Conservation (phyloP, 208 protist species). For the Leishmania gerbilli region DNA sequence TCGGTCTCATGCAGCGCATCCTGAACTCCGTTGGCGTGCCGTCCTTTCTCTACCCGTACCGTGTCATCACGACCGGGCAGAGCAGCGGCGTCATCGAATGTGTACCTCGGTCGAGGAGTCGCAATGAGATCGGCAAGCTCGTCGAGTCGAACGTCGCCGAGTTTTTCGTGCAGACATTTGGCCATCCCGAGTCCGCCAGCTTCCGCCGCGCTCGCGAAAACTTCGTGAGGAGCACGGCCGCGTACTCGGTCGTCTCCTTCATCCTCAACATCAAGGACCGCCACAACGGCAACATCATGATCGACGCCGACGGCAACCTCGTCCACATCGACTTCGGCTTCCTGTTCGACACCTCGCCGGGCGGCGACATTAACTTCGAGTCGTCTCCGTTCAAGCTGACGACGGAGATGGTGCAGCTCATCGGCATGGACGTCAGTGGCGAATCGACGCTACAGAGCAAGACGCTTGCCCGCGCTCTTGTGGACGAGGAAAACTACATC, state of each 20-base stretch:
- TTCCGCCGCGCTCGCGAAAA: conserved; percentile 90
- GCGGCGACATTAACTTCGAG: conserved; percentile 95
- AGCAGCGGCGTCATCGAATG: conserved; percentile 93
- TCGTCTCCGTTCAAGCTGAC: conserved; percentile 94
- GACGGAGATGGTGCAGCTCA: conserved; percentile 92
- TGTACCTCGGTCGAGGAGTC: conserved; percentile 84
- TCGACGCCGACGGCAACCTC: conserved; percentile 91
- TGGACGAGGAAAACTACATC: conserved; percentile 86
- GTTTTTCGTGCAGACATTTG: conserved; percentile 94
- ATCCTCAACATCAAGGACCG: conserved; percentile 96
- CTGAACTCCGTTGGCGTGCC: conserved; percentile 79
- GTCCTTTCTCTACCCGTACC: conserved; percentile 93
- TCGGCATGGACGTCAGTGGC: conserved; percentile 78
- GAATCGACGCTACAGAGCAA: conserved; percentile 56
- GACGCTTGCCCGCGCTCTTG: conserved; percentile 62
- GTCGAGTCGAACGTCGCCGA: conserved; percentile 88
- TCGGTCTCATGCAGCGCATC: conserved; percentile 86
- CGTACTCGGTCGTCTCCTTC: conserved; percentile 95
- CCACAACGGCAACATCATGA: conserved; percentile 96
- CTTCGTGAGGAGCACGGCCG: conserved; percentile 92
- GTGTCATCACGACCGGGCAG: conserved; percentile 88
- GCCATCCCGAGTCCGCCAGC: conserved; percentile 69
- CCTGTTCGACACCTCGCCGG: conserved; percentile 95
- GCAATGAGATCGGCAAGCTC: conserved; percentile 92
- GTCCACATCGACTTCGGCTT: conserved; percentile 99